These are phyloP conservation scores for Globisporangium camurandrum DNA, from an alignment of 352 stramenopile genomes.

Conservation along the genomic window DNA sequence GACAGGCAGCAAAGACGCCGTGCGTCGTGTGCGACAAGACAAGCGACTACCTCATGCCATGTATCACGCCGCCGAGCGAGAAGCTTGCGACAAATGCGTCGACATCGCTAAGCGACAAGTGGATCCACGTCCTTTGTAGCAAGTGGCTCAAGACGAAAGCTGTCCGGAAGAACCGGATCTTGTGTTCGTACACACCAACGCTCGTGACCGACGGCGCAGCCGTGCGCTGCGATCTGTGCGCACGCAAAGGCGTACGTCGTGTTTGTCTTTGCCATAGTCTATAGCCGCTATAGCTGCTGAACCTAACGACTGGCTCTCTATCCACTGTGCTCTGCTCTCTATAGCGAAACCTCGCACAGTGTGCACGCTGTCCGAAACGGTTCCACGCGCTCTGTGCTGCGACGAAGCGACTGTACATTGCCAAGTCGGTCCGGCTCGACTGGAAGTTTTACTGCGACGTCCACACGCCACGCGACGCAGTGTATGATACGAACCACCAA, in stretches of 20 bases:
- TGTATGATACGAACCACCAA: slow-evolving; percentile 63
- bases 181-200: slow-evolving; percentile 34
- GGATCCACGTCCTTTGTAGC: slow-evolving; percentile 73
- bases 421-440: slow-evolving; percentile 46
- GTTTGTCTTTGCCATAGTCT: too few species aligned
- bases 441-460: slow-evolving; percentile 75
- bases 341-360: slow-evolving; percentile 45
- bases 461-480: slow-evolving; percentile 55
- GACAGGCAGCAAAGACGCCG: slow-evolving; percentile 22
- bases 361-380: slow-evolving; percentile 43
- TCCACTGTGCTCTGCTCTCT: too few species aligned
- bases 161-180: slow-evolving; percentile 54
- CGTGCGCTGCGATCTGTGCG: slow-evolving; percentile 55
- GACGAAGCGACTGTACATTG: slow-evolving; percentile 54
- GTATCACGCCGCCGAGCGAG: slow-evolving; percentile 16
- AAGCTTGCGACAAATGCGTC: neutral
- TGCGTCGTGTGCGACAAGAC: slow-evolving; percentile 64
- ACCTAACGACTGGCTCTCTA: too few species aligned
- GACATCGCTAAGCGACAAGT: slow-evolving; percentile 21
- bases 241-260: slow-evolving; percentile 27
- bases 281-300: too few species aligned
- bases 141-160: slow-evolving; percentile 71
- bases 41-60: slow-evolving; percentile 80
- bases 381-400: slow-evolving; percentile 75
- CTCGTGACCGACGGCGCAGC: slow-evolving; percentile 16